These are phyloP conservation scores for Apium graveolens DNA, from an alignment of 129 eudicot species.

Conservation along the genomic window DNA sequence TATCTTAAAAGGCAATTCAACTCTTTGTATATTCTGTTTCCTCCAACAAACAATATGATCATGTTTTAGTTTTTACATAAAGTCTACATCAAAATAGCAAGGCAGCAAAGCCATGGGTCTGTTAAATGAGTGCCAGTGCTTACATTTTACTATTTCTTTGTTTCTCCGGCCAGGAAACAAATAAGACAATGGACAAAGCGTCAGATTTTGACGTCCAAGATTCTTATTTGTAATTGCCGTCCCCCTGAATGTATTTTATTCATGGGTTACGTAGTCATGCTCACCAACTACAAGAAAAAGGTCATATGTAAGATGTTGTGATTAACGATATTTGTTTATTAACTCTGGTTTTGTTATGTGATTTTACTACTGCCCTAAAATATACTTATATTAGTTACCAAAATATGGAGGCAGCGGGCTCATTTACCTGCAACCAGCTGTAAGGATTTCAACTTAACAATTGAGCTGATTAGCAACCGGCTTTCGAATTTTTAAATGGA, in stretches of 20 bases:
- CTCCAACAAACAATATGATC: neutral
- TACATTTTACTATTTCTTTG: neutral
- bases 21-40: neutral
- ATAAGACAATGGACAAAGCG: neutral
- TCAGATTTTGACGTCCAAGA: neutral
- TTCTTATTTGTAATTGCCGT: neutral
- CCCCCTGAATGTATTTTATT: neutral
- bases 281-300: neutral
- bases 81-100: neutral
- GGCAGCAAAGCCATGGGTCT: neutral
- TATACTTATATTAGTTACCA: too few relatives aligned
- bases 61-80: neutral
- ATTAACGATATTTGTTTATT: neutral
- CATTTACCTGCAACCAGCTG: too few relatives aligned
- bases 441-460: too few relatives aligned
- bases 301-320: neutral
- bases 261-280: neutral
- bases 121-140: neutral
- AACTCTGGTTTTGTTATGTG: too few relatives aligned
- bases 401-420: too few relatives aligned
- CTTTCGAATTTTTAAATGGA: too few relatives aligned
- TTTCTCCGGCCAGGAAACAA: neutral
- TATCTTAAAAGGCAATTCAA: conserved; percentile 8
- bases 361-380: too few relatives aligned
- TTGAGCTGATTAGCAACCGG: too few relatives aligned